These are phyloP conservation scores for Diplodia corticola DNA, from an alignment of 2,329 filamentous ascomycete species.

Conservation along the genomic window DNA sequence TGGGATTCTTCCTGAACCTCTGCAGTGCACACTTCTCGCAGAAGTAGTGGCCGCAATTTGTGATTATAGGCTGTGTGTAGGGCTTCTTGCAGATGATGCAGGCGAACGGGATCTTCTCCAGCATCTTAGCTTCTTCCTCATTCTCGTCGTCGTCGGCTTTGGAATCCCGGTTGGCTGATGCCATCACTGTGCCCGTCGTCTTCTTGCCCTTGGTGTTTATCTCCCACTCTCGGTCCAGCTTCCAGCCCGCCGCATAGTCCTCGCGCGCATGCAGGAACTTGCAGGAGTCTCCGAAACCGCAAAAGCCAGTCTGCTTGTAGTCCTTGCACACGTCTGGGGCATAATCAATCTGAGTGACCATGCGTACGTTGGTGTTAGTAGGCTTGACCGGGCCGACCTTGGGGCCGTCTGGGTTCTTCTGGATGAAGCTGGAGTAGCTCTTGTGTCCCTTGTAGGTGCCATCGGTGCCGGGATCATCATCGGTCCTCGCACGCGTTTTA, in stretches of 20 bases:
- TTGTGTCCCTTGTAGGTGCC: constrained; percentile 77
- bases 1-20: constrained; percentile 81
- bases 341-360: constrained; percentile 86
- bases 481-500: constrained; percentile 47
- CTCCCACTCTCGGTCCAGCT: constrained; percentile 94
- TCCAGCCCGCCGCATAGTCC: constrained; percentile 90
- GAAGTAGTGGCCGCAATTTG: constrained; percentile 94
- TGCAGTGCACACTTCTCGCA: constrained; percentile 87
- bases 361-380: constrained; percentile 78
- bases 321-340: constrained; percentile 95
- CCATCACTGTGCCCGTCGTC: constrained; percentile 53
- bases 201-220: constrained; percentile 67
- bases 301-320: constrained; percentile 70
- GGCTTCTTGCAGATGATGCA: constrained; percentile 81
- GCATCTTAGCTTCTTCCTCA: constrained; percentile 66
- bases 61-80: constrained; percentile 80
- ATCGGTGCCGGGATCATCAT: constrained; percentile 35
- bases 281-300: constrained; percentile 75
- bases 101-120: constrained; percentile 84
- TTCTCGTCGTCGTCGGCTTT: constrained; percentile 50
- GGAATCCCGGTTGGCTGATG: constrained; percentile 56
- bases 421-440: constrained; percentile 64
- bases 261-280: constrained; percentile 77
- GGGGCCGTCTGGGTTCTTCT: constrained; percentile 76
- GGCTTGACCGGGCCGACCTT: constrained; percentile 85